phyloP scores from a whole-genome alignment of 306 rosid genomes.

The barrel medic (Medicago truncatula) region MtrunA17r5.0-ANR NC_053046.1:13417001-13417500 shows the following conservation, averaged over 20 bases:
- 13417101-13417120: slow-evolving; percentile 92
- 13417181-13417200: slow-evolving; percentile 87
- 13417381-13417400: neutral
- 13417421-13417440: neutral
- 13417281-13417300: slow-evolving; percentile 56
- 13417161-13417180: slow-evolving; percentile 97
- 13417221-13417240: slow-evolving; percentile 82
- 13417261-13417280: slow-evolving; percentile 98
- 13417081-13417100: slow-evolving; percentile 84
- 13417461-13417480: neutral
- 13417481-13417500: neutral
- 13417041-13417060: slow-evolving; percentile 74
- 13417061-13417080: slow-evolving; percentile 72
- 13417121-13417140: slow-evolving; percentile 88
- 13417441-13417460: neutral
- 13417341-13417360: neutral
- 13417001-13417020: neutral
- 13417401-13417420: neutral
- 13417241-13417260: slow-evolving; percentile 91
- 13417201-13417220: slow-evolving; percentile 82
- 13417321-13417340: neutral
- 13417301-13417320: neutral
- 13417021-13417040: slow-evolving; percentile 49
- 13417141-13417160: slow-evolving; percentile 93
- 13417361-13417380: neutral